phyloP scores from a whole-genome alignment of 805 yeast genomes.

The Spathaspora arborariae region DNA sequence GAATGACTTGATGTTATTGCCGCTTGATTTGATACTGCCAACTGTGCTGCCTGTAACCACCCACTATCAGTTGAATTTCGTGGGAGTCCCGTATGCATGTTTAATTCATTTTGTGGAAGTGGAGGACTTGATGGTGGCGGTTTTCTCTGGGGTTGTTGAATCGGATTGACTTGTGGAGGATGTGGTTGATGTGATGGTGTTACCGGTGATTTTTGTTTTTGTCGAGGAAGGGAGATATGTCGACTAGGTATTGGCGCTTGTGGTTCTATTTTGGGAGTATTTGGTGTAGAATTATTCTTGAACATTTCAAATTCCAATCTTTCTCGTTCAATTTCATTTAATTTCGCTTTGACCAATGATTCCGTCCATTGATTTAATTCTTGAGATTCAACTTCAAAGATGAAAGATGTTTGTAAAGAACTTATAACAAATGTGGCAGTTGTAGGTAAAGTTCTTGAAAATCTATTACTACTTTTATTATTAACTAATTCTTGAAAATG shows the following conservation, averaged over 20 bases:
- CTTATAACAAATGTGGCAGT: constrained; percentile 53
- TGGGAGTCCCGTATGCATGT: constrained; percentile 29
- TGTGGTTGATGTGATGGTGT: constrained; percentile 6
- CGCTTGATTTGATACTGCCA: constrained; percentile 32
- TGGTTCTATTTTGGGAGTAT: neutral
- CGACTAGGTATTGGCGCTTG: neutral
- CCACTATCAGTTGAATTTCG: constrained; percentile 17
- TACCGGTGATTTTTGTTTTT: neutral
- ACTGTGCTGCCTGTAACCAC: constrained; percentile 41
- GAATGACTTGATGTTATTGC: too few species aligned
- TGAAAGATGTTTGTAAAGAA: constrained; percentile 51
- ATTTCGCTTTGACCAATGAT: constrained; percentile 46
- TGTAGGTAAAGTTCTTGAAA: constrained; percentile 29
- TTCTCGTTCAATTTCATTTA: constrained; percentile 44
- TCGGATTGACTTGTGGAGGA: constrained; percentile 7
- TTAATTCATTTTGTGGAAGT: constrained; percentile 11
- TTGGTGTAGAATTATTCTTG: neutral
- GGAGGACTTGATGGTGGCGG: constrained; percentile 16
- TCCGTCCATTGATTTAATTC: constrained; percentile 59
- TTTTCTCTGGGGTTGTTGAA: constrained; percentile 6
- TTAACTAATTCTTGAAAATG: constrained; percentile 57
- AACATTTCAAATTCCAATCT: constrained; percentile 13
- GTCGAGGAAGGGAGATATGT: neutral
- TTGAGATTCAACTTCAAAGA: constrained; percentile 51
- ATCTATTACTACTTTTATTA: constrained; percentile 17